These are phyloP conservation scores for Begonia masoniana DNA, from an alignment of 306 rosid species.

Conservation along the genomic window DNA sequence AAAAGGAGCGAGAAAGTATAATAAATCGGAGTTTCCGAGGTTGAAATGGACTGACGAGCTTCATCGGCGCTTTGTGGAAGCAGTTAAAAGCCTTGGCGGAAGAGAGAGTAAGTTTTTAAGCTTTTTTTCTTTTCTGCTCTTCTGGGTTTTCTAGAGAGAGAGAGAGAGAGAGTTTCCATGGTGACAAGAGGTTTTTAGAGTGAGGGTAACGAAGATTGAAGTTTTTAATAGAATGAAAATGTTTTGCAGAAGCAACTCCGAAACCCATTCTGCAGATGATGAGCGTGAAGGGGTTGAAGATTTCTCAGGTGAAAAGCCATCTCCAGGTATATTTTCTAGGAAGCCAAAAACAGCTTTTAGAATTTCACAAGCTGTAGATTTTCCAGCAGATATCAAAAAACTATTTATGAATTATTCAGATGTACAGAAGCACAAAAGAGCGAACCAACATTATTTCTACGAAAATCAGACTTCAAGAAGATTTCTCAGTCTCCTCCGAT, in stretches of 20 bases:
- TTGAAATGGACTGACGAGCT: conserved; percentile 34
- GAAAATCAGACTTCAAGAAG: too few relatives aligned
- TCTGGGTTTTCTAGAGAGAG: too few relatives aligned
- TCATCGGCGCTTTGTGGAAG: conserved; percentile 22
- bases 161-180: neutral
- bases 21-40: conserved; percentile 34
- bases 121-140: too few relatives aligned
- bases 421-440: too few relatives aligned
- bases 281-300: conserved; percentile 50
- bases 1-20: conserved; percentile 22
- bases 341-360: too few relatives aligned
- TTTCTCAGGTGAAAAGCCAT: conserved; percentile 76
- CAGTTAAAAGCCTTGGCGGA: conserved; percentile 33
- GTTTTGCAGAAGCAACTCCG: conserved; percentile 65
- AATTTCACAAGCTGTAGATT: too few relatives aligned
- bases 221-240: neutral
- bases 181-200: neutral
- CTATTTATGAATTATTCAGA: too few relatives aligned
- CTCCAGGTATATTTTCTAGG: conserved; percentile 38
- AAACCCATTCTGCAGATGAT: conserved; percentile 55
- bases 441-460: too few relatives aligned
- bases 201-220: neutral
- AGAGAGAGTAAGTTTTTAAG: conserved; percentile 19
- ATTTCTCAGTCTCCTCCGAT: too few relatives aligned
- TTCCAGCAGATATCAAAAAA: too few relatives aligned